Evolutionary conservation across 2,329 filamentous ascomycete genomes (phyloP).

Genomic region (Thelonectria rubi): DNA sequence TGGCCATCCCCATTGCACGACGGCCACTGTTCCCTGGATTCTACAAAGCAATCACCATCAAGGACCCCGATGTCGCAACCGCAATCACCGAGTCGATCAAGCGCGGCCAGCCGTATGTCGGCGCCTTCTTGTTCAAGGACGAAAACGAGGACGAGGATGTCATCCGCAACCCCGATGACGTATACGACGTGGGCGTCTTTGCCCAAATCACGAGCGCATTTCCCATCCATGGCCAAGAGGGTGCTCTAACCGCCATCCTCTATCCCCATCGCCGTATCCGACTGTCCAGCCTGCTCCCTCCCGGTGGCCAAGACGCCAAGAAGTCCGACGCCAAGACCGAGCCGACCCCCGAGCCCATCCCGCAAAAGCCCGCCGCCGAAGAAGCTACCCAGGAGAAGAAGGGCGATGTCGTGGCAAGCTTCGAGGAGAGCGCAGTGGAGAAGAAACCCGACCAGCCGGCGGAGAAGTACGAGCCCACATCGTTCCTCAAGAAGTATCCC

Average conservation of each 20-base stretch:
- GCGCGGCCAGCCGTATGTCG: conserved; percentile 95
- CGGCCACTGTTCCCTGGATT: conserved; percentile 95
- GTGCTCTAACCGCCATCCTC: conserved; percentile 87
- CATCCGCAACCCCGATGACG: conserved; percentile 88
- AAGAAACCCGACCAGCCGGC: conserved; percentile 60
- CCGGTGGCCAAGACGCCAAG: conserved; percentile 61
- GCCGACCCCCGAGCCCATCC: conserved; percentile 66
- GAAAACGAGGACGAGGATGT: conserved; percentile 93
- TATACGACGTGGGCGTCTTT: conserved; percentile 96
- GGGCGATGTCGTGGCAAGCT: conserved; percentile 95
- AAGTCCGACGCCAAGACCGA: conserved; percentile 62
- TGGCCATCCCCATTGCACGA: conserved; percentile 95
- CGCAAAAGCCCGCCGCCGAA: conserved; percentile 62
- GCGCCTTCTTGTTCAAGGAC: conserved; percentile 96
- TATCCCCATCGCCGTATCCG: conserved; percentile 96
- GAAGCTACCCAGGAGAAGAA: conserved; percentile 72
- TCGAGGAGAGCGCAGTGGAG: conserved; percentile 82
- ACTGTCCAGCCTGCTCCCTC: conserved; percentile 83
- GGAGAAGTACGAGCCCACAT: conserved; percentile 82
- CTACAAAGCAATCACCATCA: conserved; percentile 98
- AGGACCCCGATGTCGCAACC: conserved; percentile 87
- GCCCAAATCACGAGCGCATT: conserved; percentile 98
- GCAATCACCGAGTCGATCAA: conserved; percentile 98
- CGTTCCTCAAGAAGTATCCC: conserved; percentile 89
- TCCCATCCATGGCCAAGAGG: conserved; percentile 85